Conservation (phyloP, 2,329 filamentous ascomycete genomes). For the Neofusicoccum sp. region DNA sequence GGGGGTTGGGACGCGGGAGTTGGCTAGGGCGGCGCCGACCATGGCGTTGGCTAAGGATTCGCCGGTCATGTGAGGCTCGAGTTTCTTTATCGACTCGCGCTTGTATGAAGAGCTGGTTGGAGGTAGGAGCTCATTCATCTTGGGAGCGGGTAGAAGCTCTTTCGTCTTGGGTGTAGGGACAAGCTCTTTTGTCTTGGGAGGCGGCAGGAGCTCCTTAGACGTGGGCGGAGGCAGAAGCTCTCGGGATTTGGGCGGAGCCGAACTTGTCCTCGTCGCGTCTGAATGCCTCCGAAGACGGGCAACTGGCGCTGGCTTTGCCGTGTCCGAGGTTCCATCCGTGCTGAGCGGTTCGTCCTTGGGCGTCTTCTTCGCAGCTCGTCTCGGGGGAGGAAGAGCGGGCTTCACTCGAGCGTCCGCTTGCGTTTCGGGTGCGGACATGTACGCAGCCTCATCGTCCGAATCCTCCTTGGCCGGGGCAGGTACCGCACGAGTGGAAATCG, state of each 20-base stretch:
- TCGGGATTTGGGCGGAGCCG: conserved; percentile 26
- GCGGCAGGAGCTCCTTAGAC: background rate
- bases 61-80: conserved; percentile 54
- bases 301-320: background rate
- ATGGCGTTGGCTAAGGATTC: conserved; percentile 71
- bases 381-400: conserved; percentile 36
- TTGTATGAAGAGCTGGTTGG: conserved; percentile 41
- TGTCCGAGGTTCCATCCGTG: background rate
- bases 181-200: background rate
- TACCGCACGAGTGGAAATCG: background rate
- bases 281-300: conserved; percentile 23
- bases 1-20: conserved; percentile 52
- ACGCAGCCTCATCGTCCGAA: conserved; percentile 21
- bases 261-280: conserved; percentile 25
- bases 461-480: background rate
- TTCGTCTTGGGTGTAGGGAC: conserved; percentile 25
- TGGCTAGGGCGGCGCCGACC: conserved; percentile 70
- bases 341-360: background rate
- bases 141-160: conserved; percentile 19
- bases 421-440: conserved; percentile 36
- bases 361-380: conserved; percentile 33
- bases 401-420: conserved; percentile 32
- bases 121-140: background rate
- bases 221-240: conserved; percentile 20
- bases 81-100: conserved; percentile 35